Conservation (phyloP, 805 yeast genomes). For the Starmerella floricola region DNA sequence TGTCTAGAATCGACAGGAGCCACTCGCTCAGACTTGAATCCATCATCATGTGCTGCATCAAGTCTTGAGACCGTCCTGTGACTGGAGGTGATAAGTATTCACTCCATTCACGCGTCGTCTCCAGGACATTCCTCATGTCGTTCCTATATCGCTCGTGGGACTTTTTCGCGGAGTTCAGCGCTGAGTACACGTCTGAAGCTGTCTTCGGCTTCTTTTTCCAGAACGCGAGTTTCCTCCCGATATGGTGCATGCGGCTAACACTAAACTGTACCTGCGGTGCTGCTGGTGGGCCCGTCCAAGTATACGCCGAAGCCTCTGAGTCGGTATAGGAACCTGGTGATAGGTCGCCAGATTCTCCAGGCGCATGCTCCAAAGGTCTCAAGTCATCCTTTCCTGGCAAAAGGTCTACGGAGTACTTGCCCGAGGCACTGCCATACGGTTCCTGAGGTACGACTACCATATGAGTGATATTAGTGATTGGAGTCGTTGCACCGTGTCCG, state of each 20-base stretch:
- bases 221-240: constrained; percentile 15
- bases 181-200: constrained; percentile 17
- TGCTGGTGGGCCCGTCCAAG: background rate
- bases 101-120: constrained; percentile 19
- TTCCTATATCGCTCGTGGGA: constrained; percentile 18
- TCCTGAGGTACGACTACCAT: no score
- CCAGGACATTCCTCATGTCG: constrained; percentile 9
- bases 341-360: no score
- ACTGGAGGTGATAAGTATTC: constrained; percentile 7
- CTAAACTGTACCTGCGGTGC: background rate
- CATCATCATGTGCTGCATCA: constrained; percentile 4
- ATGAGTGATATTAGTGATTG: no score
- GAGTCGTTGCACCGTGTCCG: no score
- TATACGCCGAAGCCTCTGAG: no score
- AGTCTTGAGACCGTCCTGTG: background rate
- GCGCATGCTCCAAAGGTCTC: no score
- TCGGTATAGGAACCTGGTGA: no score
- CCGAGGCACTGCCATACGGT: no score
- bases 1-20: constrained; percentile 4
- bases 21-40: constrained; percentile 13
- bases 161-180: constrained; percentile 13
- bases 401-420: no score
- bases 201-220: constrained; percentile 13
- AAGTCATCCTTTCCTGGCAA: no score
- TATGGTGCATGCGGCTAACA: background rate